phyloP scores from a whole-genome alignment of 2,329 filamentous ascomycete genomes.

The Bipolaris bicolor region DNA sequence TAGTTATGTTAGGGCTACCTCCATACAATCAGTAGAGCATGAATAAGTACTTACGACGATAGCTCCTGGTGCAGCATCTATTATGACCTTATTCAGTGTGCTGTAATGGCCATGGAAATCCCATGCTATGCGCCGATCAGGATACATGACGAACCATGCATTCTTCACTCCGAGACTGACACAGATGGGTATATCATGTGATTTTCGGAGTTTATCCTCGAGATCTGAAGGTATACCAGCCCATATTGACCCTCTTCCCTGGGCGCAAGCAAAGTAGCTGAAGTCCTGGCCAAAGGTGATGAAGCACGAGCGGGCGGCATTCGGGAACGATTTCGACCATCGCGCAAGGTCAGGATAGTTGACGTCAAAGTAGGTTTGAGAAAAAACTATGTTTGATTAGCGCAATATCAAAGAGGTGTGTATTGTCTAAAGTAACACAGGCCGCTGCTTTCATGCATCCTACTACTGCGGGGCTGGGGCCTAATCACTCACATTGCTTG shows the following conservation, averaged over 20 bases:
- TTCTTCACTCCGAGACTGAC: constrained; percentile 39
- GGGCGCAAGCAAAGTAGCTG: constrained; percentile 42
- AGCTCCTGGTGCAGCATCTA: constrained; percentile 30
- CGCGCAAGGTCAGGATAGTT: constrained; percentile 40
- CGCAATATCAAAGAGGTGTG: constrained; percentile 1
- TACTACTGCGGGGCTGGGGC: constrained; percentile 9
- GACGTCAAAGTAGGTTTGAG: constrained; percentile 38
- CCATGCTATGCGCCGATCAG: constrained; percentile 39
- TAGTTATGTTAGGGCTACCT: constrained; percentile 13
- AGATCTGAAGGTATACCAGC: constrained; percentile 41
- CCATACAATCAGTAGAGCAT: not conserved
- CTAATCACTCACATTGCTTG: constrained; percentile 42
- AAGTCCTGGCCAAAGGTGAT: constrained; percentile 43
- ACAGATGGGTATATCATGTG: constrained; percentile 38
- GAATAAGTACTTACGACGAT: constrained; percentile 35
- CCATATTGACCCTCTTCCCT: constrained; percentile 43
- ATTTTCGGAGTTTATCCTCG: constrained; percentile 43
- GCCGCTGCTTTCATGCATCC: constrained; percentile 18
- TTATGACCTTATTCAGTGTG: constrained; percentile 37
- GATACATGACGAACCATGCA: constrained; percentile 45
- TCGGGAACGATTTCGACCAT: constrained; percentile 39
- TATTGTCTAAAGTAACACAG: not conserved
- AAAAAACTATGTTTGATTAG: constrained; percentile 38
- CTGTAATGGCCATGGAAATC: constrained; percentile 43
- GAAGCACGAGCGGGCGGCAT: constrained; percentile 36